Evolutionary conservation across 768 basidiomycete species (phyloP), one percentile per base, ranked within the genome.

Genomic region (Phaeolepiota aurea): DNA sequence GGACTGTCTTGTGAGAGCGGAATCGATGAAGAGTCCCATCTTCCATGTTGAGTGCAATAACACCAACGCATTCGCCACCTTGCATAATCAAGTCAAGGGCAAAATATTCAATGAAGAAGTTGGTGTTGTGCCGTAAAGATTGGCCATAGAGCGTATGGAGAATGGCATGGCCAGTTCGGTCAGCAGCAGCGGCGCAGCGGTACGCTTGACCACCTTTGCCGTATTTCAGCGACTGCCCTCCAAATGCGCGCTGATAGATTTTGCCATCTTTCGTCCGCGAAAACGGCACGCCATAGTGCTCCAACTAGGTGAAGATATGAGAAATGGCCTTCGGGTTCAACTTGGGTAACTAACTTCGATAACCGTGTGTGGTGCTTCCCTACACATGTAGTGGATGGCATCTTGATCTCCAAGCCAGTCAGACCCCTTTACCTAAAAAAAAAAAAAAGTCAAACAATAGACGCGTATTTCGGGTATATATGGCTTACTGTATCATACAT

Each of bases 371-470:
- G 93, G 94, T 31, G 96, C 96, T 63, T 99, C 96, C 25, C 91
- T 74, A 62, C 91, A 96, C 96, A 99, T 99, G 69, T 98, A 99
- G 57, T 98, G 96, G 52, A 99, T 98, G 37, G 96, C 96, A 56
- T 99, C 96, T 66, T 93, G 92, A 69, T 99, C 96, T 62, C 96
- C 96, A 28, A 98, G 82, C 96, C 96, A 99, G 67, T 99, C 96
- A 39, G 92, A 96, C 47, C 96, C 96, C 74, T 99, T 99, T 43
- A 98, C 94, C 79, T 90, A 37, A 43, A 20, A n/a, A 28, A 44
- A 37, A 43, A 20, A n/a, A 28, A 44, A 21, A n/a, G 39, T 53
- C 45, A 37, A 57, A 43, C 43, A 23, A 49, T 48, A 20, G 7
- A 22, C 39, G 22, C 33, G 18, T 35, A n/a, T 19, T 36, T 20